phyloP scores from a whole-genome alignment of 495 filamentous ascomycete species.

The Astrothelium subdiscretum region DNA sequence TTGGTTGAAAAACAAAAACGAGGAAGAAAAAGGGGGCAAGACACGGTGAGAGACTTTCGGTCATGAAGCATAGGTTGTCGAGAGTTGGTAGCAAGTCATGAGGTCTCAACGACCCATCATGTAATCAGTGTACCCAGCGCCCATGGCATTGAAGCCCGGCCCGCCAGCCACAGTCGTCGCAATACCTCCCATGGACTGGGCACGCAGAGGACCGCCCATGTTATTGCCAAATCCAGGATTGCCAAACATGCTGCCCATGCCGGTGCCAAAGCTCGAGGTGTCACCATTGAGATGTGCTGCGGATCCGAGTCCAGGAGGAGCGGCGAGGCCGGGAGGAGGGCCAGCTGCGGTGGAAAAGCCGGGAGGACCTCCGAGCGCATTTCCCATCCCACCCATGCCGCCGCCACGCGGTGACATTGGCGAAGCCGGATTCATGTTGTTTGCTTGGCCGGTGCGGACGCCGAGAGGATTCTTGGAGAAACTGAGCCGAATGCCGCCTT shows the following conservation, averaged over 20 bases:
- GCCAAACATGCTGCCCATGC: slow-evolving; percentile 3
- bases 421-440: background rate
- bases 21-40: background rate
- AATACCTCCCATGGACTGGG: background rate
- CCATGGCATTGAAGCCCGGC: background rate
- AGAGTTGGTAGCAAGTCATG: too few relatives aligned
- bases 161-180: background rate
- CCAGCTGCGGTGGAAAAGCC: slow-evolving; percentile 6
- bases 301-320: slow-evolving; percentile 4
- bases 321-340: slow-evolving; percentile 4
- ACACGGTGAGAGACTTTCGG: too few relatives aligned
- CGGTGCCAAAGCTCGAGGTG: background rate
- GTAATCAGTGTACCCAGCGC: slow-evolving; percentile 4
- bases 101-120: slow-evolving; percentile 2
- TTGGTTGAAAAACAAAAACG: background rate
- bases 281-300: background rate
- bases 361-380: background rate
- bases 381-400: background rate
- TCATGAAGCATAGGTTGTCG: too few relatives aligned
- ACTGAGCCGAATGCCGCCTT: slow-evolving; percentile 92
- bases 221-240: background rate
- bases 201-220: background rate
- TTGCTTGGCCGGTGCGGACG: slow-evolving; percentile 45
- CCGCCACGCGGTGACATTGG: background rate
- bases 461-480: slow-evolving; percentile 98